A percentile compares a stretch with the other conserved stretches of the same genome.
phyloP scores from a whole-genome alignment of 2,329 filamentous ascomycete genomes.

The Alternaria sp. region DNA sequence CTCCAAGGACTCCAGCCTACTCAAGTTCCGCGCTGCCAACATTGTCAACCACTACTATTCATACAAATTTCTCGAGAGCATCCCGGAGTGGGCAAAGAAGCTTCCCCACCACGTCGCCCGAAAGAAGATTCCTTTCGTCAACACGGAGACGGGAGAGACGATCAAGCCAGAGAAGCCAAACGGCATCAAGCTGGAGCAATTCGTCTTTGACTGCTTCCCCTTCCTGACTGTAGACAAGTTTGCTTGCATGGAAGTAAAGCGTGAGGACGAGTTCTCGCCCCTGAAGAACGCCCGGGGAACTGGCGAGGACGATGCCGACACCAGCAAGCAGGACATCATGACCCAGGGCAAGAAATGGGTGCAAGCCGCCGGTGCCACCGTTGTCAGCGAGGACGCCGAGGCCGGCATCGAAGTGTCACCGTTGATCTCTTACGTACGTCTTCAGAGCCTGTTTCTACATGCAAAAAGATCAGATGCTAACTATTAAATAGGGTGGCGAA shows the following conservation, averaged over 20 bases:
- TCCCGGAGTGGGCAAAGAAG: conserved; percentile 83
- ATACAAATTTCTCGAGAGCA: conserved; percentile 87
- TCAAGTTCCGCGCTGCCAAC: conserved; percentile 97
- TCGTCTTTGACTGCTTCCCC: conserved; percentile 98
- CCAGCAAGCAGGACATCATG: conserved; percentile 90
- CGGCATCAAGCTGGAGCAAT: conserved; percentile 98
- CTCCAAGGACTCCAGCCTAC: conserved; percentile 76
- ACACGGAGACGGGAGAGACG: conserved; percentile 77
- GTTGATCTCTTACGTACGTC: conserved; percentile 91
- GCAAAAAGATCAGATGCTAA: conserved; percentile 3
- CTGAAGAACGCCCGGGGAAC: conserved; percentile 87
- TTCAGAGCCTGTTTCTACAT: not conserved
- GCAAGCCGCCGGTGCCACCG: conserved; percentile 76
- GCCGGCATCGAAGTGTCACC: conserved; percentile 89
- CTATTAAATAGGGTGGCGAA: conserved; percentile 63
- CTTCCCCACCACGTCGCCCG: conserved; percentile 94
- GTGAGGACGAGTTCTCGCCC: conserved; percentile 97
- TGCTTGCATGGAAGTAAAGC: conserved; percentile 92
- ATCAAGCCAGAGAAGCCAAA: conserved; percentile 95
- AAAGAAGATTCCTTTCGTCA: conserved; percentile 95
- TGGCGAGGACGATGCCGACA: conserved; percentile 92
- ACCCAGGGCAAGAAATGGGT: conserved; percentile 88
- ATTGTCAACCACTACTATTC: conserved; percentile 99
- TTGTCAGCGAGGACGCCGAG: conserved; percentile 66
- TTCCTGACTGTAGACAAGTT: conserved; percentile 86